Evolutionary conservation across 2,329 filamentous ascomycete species (phyloP).

Genomic region (Calonectria hongkongensis): DNA sequence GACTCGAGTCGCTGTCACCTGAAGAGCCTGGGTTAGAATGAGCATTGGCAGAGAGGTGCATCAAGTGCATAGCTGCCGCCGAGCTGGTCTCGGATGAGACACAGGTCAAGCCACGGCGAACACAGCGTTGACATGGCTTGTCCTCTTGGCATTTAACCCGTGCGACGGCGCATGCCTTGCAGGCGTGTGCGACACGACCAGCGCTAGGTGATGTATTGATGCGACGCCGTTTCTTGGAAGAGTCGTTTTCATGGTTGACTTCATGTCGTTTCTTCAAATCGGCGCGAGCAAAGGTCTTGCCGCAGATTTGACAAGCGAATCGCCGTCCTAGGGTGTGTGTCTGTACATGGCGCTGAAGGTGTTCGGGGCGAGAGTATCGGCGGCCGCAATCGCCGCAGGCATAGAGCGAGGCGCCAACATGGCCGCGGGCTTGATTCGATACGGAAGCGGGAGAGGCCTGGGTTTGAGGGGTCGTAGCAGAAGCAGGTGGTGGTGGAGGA

Average conservation of each 20-base stretch:
- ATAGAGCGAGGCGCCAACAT: conserved; percentile 62
- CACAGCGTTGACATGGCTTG: conserved; percentile 72
- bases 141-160: conserved; percentile 73
- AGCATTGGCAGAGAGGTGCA: conserved; percentile 64
- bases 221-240: conserved; percentile 68
- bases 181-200: conserved; percentile 72
- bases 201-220: conserved; percentile 66
- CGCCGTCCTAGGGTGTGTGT: conserved; percentile 71
- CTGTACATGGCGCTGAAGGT: conserved; percentile 71
- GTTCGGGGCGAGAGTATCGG: conserved; percentile 72
- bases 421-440: conserved; percentile 44
- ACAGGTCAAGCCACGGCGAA: conserved; percentile 68
- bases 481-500: conserved; percentile 7
- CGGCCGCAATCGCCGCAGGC: conserved; percentile 72
- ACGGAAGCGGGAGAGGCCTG: conserved; percentile 32
- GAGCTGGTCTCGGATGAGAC: conserved; percentile 62
- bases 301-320: conserved; percentile 70
- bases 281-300: conserved; percentile 72
- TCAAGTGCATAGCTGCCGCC: conserved; percentile 65
- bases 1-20: conserved; percentile 46
- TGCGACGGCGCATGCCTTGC: conserved; percentile 70
- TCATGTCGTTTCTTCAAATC: conserved; percentile 73
- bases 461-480: conserved; percentile 26
- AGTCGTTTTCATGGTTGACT: conserved; percentile 70
- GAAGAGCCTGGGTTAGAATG: conserved; percentile 54